These are phyloP conservation scores for Verbascum thapsus DNA, from an alignment of 257 asterid species.

Conservation along the genomic window DNA sequence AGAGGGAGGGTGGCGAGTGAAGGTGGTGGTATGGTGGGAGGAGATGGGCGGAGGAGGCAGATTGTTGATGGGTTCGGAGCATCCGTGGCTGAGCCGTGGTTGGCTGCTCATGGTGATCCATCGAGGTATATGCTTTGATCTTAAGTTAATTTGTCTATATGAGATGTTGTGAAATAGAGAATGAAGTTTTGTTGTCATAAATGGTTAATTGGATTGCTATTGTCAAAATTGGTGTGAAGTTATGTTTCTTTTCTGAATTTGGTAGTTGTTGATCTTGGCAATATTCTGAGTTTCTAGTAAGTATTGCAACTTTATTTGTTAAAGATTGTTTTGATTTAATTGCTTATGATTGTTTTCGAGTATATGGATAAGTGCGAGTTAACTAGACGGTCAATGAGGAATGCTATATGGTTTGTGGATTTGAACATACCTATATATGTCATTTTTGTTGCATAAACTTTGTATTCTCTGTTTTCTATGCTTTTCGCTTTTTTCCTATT, in stretches of 20 bases:
- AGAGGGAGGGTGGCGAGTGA: constrained; percentile 39
- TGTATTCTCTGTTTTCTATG: background rate
- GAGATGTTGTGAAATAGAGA: background rate
- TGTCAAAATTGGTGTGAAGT: background rate
- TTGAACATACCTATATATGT: background rate
- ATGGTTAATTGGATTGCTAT: constrained; percentile 2
- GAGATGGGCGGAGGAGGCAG: constrained; percentile 57
- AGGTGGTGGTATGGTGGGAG: constrained; percentile 31
- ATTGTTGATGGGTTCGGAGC: constrained; percentile 79
- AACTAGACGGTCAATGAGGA: background rate
- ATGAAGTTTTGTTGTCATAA: constrained; percentile 7
- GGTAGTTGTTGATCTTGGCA: background rate
- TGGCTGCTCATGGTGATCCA: constrained; percentile 89
- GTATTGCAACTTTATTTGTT: background rate
- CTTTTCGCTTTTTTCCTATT: background rate
- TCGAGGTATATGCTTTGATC: constrained; percentile 53
- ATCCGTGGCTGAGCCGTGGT: constrained; percentile 76
- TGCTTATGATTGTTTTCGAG: constrained; percentile 11
- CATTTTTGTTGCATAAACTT: background rate
- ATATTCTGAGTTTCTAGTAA: background rate
- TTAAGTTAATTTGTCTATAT: background rate
- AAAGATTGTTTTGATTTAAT: constrained; percentile 4
- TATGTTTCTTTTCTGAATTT: constrained; percentile 1
- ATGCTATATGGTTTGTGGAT: constrained; percentile 11
- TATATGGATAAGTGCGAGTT: constrained; percentile 11